These are phyloP conservation scores for Nepenthes alata DNA, from an alignment of 179 eudicot species.

Conservation along the genomic window DNA sequence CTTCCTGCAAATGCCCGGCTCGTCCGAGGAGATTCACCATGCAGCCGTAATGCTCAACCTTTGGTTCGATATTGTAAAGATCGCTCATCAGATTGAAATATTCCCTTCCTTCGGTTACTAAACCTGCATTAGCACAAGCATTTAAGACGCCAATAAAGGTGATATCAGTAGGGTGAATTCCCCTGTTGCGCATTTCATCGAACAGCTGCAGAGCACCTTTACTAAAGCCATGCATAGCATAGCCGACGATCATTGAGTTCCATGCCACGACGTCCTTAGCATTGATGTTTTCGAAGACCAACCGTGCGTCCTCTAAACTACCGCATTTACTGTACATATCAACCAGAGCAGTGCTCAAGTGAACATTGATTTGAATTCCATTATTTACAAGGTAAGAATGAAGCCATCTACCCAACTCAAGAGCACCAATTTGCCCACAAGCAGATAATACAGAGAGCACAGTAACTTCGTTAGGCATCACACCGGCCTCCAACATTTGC, in stretches of 20 bases:
- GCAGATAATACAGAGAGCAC: constrained; percentile 48
- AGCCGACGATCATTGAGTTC: constrained; percentile 65
- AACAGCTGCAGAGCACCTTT: constrained; percentile 36
- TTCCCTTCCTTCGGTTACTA: constrained; percentile 44
- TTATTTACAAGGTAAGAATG: constrained; percentile 40
- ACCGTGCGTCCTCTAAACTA: constrained; percentile 39
- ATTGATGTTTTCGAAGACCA: constrained; percentile 28
- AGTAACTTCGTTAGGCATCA: constrained; percentile 40
- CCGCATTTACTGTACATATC: constrained; percentile 83
- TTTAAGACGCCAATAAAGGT: constrained; percentile 52
- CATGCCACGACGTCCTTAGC: constrained; percentile 51
- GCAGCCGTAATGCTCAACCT: constrained; percentile 66
- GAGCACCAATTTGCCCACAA: constrained; percentile 43
- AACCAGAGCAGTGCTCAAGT: constrained; percentile 42
- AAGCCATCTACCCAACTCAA: constrained; percentile 47
- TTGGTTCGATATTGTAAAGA: constrained; percentile 29
- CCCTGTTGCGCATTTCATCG: constrained; percentile 26
- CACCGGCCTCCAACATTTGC: constrained; percentile 33
- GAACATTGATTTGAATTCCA: constrained; percentile 29
- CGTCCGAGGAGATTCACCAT: constrained; percentile 60
- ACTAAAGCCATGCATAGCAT: constrained; percentile 58
- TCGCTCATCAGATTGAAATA: constrained; percentile 36
- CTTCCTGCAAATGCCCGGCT: constrained; percentile 43
- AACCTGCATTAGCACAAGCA: constrained; percentile 68
- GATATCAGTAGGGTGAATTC: constrained; percentile 38